Evolutionary conservation across 768 basidiomycete genomes (phyloP), one percentile per base, ranked within the genome.

Genomic region (Melanogaster broomeanus): DNA sequence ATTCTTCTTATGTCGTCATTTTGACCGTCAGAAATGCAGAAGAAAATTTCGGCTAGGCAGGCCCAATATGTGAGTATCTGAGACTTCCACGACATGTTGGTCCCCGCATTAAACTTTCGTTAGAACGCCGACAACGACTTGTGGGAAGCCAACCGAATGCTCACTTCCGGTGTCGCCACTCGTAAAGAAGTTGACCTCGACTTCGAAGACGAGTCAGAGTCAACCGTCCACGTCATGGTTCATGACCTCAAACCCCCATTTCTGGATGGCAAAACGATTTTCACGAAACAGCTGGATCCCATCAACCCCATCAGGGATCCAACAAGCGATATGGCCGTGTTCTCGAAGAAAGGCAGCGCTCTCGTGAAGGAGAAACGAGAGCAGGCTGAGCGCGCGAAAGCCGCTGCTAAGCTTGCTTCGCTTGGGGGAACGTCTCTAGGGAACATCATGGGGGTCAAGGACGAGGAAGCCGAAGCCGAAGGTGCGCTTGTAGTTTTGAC

Each of bases 121-220:
- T 63, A 95, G 91, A 98, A 98, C 61, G 93, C 93, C 21, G 97
- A 99, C 69, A 98, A 97, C 62, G 97, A 99, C 62, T 74, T 96
- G 11, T 99, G 97, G 97, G 97, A 99, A 75, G 90, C 90, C 8
- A 98, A 98, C 65, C 90, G 96, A 63, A 95, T 99, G 89, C 77
- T 93, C 10, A 93, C 92, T 0, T 98, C 97, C 3, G 97, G 97
- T 62, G 88, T 98, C 18, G 90, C 92, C 1, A 91, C 90, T 9
- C 87, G 90, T 30, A 89, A 84, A 58, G 77, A 83, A 4, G 80
- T 99, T 42, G 94, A 99, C 65, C 77, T 95, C 21, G 95, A 98
- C 62, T 94, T 98, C 60, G 93, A 96, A 62, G 96, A 98, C 64
- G 97, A 98, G 61, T 87, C 90, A 0, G 93, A 96, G 64, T 94